Percentiles rank a stretch among this genome's conserved stretches.
These are phyloP conservation scores for Alternaria gansuensis DNA, from an alignment of 2,329 filamentous ascomycete genomes.

Conservation along the genomic window DNA sequence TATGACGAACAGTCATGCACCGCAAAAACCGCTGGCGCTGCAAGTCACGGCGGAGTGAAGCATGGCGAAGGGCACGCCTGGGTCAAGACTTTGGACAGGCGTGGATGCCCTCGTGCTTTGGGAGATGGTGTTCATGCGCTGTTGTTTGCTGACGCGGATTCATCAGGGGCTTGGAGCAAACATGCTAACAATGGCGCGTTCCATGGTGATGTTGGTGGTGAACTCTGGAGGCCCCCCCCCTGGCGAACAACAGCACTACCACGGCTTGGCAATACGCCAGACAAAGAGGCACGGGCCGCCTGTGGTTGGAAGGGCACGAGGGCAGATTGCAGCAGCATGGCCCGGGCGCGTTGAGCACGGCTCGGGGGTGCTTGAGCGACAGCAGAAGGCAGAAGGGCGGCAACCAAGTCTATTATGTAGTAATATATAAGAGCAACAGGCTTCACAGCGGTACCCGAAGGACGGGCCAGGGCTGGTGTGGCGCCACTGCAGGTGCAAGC, in stretches of 20 bases:
- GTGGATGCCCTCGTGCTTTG: not conserved
- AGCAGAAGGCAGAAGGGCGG: constrained; percentile 7
- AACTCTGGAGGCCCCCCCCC: not conserved
- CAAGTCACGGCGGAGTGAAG: not conserved
- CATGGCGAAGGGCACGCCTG: not conserved
- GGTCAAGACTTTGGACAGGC: not conserved
- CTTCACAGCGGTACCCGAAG: constrained; percentile 10
- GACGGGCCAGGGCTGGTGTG: constrained; percentile 11
- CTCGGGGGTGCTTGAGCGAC: constrained; percentile 6
- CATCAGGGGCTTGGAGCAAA: not conserved
- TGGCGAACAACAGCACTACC: constrained; percentile 11
- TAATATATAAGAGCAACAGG: constrained; percentile 15
- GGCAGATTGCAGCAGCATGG: constrained; percentile 13
- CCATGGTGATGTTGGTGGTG: constrained; percentile 7
- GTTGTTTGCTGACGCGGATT: constrained; percentile 2
- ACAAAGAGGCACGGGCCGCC: constrained; percentile 18
- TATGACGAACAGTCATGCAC: constrained; percentile 1
- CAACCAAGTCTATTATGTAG: not conserved
- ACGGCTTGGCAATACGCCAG: constrained; percentile 27
- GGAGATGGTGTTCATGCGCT: not conserved
- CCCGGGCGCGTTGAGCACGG: not conserved
- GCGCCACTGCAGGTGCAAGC: constrained; percentile 19
- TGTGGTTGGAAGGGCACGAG: constrained; percentile 7
- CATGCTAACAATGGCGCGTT: constrained; percentile 2
- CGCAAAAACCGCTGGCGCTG: not conserved